Base-by-base conservation (phyloP, 768 basidiomycete species). In the Sarcomyxa edulis region DNA sequence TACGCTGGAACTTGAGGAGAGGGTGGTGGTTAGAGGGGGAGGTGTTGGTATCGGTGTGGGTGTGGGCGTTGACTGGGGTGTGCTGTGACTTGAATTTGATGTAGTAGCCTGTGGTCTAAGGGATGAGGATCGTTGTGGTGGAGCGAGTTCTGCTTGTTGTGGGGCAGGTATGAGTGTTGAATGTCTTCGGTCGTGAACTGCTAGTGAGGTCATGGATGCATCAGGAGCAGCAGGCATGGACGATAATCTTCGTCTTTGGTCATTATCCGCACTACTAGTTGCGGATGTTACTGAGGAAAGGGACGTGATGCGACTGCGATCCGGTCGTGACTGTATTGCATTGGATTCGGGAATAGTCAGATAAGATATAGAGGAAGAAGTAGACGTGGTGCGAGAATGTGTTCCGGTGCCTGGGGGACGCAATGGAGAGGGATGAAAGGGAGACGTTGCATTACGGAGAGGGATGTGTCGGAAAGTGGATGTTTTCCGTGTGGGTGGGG, bases 381-480 rank as follows among this genome's bases (percentile, higher is more conserved):
- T 35, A 6, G 62, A 66, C 4, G 38, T 23, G 21, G 45, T 53
- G 11, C 58, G 54, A 16, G 54, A 35, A 18, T 40, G 56, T 31
- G 53, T 40, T 27, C 46, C 41, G 8, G n/a, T n/a, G n/a, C n/a
- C n/a, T n/a, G 22, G 8, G 10, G 36, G 58, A 42, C 48, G 58
- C 21, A 59, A 59, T 46, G 51, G 70, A 36, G 49, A 68, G 35
- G 47, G 56, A 45, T 51, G 53, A 35, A 51, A 52, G 27, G 64
- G 57, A 3, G 63, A 51, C 19, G 57, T 59, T 6, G 56, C 55
- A 26, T 66, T 55, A 39, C 64, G 51, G 31, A 48, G 56, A 7
- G 71, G 69, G 16, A 81, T 49, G 36, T 65, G 75, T 26, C 78
- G 64, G 51, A 77, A 75, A 0, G 70, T 73, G 1, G 72, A 70